Percentiles rank a stretch among this genome's conserved stretches.
phyloP scores from a whole-genome alignment of 768 basidiomycete species.

The Glaciozyma martinii region DNA sequence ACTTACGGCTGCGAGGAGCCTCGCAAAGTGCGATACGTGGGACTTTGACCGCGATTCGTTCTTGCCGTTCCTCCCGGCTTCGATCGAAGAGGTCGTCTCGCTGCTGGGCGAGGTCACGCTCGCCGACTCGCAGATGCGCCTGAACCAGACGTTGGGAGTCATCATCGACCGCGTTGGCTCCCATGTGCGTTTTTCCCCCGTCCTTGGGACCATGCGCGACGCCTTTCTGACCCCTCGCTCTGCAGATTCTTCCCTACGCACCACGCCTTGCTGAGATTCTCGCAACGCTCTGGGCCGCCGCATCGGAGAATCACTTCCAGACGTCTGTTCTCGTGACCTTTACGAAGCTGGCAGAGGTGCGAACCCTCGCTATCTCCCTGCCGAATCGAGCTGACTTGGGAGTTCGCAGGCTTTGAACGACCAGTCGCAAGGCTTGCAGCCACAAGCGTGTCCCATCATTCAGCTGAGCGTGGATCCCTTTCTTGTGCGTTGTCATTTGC shows the following conservation, averaged over 20 bases:
- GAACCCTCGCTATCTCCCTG: slow-evolving; percentile 14
- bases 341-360: slow-evolving; percentile 59
- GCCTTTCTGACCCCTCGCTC: neutral
- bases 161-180: slow-evolving; percentile 52
- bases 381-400: neutral
- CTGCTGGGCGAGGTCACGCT: slow-evolving; percentile 66
- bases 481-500: slow-evolving; percentile 39
- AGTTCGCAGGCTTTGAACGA: slow-evolving; percentile 54
- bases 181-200: slow-evolving; percentile 37
- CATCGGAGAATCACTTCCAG: slow-evolving; percentile 19
- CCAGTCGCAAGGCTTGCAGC: slow-evolving; percentile 50
- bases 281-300: slow-evolving; percentile 59
- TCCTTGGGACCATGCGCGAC: neutral
- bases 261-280: slow-evolving; percentile 55
- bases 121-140: slow-evolving; percentile 63
- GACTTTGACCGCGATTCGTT: slow-evolving; percentile 58
- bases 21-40: slow-evolving; percentile 68
- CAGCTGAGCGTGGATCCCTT: slow-evolving; percentile 55
- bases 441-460: slow-evolving; percentile 56
- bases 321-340: slow-evolving; percentile 59
- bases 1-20: slow-evolving; percentile 67
- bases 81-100: slow-evolving; percentile 57
- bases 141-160: slow-evolving; percentile 60
- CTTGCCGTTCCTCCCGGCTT: slow-evolving; percentile 56
- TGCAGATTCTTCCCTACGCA: slow-evolving; percentile 61